phyloP scores from a whole-genome alignment of 371 early-diverging fungal species.

The Neoconidiobolus thromboides region DNA sequence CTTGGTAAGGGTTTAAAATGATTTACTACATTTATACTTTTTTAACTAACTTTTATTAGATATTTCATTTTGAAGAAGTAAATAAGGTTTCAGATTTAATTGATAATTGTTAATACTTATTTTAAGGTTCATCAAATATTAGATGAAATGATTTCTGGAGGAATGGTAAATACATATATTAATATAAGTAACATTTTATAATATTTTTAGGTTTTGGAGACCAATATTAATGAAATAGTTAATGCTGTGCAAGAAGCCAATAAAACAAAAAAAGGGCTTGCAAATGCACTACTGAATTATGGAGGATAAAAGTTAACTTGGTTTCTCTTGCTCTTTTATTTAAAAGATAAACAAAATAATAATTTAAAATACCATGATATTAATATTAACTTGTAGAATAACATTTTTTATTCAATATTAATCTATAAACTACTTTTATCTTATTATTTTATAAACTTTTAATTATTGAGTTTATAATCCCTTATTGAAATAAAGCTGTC shows the following conservation, averaged over 20 bases:
- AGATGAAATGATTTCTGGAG: slow-evolving; percentile 57
- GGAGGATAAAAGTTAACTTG: background rate
- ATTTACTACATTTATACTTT: background rate
- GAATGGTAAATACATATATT: slow-evolving; percentile 26
- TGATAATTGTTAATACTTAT: background rate
- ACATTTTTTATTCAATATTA: too few species aligned
- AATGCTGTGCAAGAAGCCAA: background rate
- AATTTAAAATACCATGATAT: too few species aligned
- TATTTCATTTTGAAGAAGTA: slow-evolving; percentile 60
- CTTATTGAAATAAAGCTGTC: too few species aligned
- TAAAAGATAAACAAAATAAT: too few species aligned
- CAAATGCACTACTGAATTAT: background rate
- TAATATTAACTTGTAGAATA: too few species aligned
- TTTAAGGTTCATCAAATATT: slow-evolving; percentile 44
- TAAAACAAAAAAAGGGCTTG: background rate
- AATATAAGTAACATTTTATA: background rate
- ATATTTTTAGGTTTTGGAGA: slow-evolving; percentile 5
- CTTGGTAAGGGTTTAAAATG: slow-evolving; percentile 27
- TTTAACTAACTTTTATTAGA: slow-evolving; percentile 11
- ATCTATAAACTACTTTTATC: too few species aligned
- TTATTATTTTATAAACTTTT: too few species aligned
- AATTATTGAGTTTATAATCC: too few species aligned
- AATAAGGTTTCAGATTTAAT: background rate
- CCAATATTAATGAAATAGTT: slow-evolving; percentile 4
- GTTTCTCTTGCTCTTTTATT: too few species aligned